Conservation (phyloP, 1,284 basidiomycete species). For the Chondrostereum purpureum region DNA sequence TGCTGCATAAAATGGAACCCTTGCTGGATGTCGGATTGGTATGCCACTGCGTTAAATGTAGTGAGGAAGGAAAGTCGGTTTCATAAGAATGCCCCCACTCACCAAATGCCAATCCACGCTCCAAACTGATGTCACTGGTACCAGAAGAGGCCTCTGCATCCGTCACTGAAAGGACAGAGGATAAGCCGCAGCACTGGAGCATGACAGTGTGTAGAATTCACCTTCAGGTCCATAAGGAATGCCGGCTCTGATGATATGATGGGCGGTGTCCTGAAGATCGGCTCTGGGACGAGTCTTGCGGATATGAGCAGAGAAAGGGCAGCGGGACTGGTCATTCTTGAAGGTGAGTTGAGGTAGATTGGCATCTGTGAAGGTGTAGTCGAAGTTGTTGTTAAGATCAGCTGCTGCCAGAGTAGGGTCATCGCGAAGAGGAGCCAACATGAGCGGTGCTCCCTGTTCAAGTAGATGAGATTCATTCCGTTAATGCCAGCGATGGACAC, state of each 20-base stretch:
- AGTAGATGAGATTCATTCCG: not conserved
- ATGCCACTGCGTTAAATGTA: slow-evolving; percentile 13
- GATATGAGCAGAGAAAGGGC: slow-evolving; percentile 20
- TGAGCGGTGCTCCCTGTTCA: not conserved
- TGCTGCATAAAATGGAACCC: slow-evolving; percentile 26
- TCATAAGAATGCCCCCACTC: not conserved
- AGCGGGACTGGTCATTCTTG: not conserved
- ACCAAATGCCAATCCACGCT: slow-evolving; percentile 25
- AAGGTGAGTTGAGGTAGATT: slow-evolving; percentile 9
- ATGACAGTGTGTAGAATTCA: slow-evolving; percentile 6
- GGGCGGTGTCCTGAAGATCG: slow-evolving; percentile 11
- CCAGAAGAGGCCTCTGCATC: slow-evolving; percentile 12
- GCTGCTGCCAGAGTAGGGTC: not conserved
- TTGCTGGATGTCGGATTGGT: slow-evolving; percentile 20
- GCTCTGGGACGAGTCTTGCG: slow-evolving; percentile 24
- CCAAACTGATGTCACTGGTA: slow-evolving; percentile 12
- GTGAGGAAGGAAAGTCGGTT: not conserved
- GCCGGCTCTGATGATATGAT: slow-evolving; percentile 28
- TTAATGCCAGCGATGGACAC: not conserved
- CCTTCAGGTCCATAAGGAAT: slow-evolving; percentile 33
- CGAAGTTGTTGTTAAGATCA: not conserved
- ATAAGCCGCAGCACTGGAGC: too few species aligned
- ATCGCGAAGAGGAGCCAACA: not conserved
- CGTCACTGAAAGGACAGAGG: slow-evolving; percentile 12
- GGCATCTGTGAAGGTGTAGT: slow-evolving; percentile 13